Conservation (phyloP, 2,329 filamentous ascomycete species). For the Phaeophleospora eucalypticola region DNA sequence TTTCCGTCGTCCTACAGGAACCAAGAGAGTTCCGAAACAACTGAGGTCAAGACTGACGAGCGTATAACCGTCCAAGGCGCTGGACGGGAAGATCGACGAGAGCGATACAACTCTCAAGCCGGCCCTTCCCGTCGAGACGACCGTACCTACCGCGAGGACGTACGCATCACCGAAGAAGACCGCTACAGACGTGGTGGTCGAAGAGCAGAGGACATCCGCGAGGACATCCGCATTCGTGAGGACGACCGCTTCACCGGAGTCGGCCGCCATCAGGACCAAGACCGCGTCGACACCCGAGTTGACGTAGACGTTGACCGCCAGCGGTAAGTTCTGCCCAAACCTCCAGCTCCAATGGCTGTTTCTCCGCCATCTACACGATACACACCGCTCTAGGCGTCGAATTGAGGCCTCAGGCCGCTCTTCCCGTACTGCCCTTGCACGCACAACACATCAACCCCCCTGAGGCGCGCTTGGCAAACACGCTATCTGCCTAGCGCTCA, state of each 20-base stretch:
- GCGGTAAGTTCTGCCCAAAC: slow-evolving; percentile 40
- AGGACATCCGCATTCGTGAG: slow-evolving; percentile 28
- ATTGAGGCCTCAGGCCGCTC: background rate
- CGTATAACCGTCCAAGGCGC: slow-evolving; percentile 75
- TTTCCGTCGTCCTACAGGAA: slow-evolving; percentile 96
- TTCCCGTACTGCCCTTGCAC: background rate
- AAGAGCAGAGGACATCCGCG: slow-evolving; percentile 35
- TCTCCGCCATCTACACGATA: background rate
- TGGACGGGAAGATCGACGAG: slow-evolving; percentile 95
- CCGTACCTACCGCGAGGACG: slow-evolving; percentile 72
- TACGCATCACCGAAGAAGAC: slow-evolving; percentile 78
- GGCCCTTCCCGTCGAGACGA: slow-evolving; percentile 62
- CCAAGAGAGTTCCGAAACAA: slow-evolving; percentile 59
- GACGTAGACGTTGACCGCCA: slow-evolving; percentile 49
- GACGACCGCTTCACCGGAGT: slow-evolving; percentile 22
- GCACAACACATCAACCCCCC: slow-evolving; percentile 16
- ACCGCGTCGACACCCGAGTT: slow-evolving; percentile 28
- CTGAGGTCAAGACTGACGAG: slow-evolving; percentile 80
- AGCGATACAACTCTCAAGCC: slow-evolving; percentile 61
- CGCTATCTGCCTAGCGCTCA: slow-evolving; percentile 27
- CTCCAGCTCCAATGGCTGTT: slow-evolving; percentile 9
- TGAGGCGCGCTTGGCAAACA: slow-evolving; percentile 29
- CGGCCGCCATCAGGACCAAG: slow-evolving; percentile 17
- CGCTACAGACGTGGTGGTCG: slow-evolving; percentile 64
- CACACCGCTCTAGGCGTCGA: background rate